phyloP scores from a whole-genome alignment of 2,329 filamentous ascomycete species.

The Monosporascus sp. region DNA sequence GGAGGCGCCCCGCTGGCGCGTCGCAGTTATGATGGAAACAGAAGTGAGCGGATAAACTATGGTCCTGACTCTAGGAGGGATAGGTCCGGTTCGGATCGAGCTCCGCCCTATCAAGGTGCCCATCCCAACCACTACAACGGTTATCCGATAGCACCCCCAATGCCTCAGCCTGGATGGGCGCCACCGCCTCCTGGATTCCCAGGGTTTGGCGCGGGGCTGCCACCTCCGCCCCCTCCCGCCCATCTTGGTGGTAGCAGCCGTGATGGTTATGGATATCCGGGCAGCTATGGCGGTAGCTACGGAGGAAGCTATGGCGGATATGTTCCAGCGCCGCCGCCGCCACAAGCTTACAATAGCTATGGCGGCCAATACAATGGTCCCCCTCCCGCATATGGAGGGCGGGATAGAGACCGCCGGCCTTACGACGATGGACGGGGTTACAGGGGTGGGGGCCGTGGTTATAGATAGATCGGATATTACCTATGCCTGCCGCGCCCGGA shows the following conservation, averaged over 20 bases:
- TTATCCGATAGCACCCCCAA: constrained; percentile 22
- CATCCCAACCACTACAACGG: constrained; percentile 41
- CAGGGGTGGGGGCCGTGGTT: constrained; percentile 13
- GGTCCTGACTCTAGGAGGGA: constrained; percentile 26
- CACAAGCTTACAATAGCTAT: constrained; percentile 16
- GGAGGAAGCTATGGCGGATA: constrained; percentile 20
- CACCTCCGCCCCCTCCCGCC: constrained; percentile 34
- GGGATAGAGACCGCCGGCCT: constrained; percentile 13
- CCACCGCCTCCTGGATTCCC: constrained; percentile 36
- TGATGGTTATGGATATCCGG: constrained; percentile 1
- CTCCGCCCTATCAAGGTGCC: constrained; percentile 28
- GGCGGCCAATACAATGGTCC: constrained; percentile 21
- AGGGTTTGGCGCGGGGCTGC: constrained; percentile 31
- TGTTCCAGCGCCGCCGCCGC: constrained; percentile 15
- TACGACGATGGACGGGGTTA: constrained; percentile 22
- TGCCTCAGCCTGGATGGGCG: constrained; percentile 28
- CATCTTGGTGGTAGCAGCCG: constrained; percentile 13
- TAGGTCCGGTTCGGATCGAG: constrained; percentile 13
- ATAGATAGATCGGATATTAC: constrained; percentile 2
- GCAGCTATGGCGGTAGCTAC: constrained; percentile 3
- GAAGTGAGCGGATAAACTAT: constrained; percentile 27
- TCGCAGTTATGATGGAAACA: constrained; percentile 18
- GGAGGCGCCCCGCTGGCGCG: constrained; percentile 59
- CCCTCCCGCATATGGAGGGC: constrained; percentile 15
- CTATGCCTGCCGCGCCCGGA: background rate